Percentiles rank a stretch among this genome's conserved stretches.
Conservation (phyloP, 768 basidiomycete genomes). For the Termitomyces sp. region DNA sequence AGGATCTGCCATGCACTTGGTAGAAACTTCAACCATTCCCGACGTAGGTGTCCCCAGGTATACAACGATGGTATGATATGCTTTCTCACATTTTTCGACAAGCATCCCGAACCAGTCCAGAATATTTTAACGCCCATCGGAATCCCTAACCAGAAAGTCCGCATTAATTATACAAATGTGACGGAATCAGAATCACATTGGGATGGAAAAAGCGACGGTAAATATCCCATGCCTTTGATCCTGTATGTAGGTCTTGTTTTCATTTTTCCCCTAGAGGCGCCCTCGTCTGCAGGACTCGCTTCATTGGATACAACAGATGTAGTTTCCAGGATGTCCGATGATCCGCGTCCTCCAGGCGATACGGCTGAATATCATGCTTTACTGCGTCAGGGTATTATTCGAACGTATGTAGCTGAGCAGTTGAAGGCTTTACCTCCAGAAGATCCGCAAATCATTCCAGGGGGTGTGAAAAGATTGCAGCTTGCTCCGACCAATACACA, state of each 20-base stretch:
- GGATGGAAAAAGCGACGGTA: constrained; percentile 37
- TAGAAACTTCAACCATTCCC: constrained; percentile 27
- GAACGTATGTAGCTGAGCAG: not conserved
- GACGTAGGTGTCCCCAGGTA: constrained; percentile 30
- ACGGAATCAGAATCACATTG: constrained; percentile 38
- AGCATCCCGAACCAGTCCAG: constrained; percentile 38
- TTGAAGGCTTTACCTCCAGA: not conserved
- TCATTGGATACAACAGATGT: constrained; percentile 5
- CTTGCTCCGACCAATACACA: not conserved
- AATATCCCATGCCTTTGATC: constrained; percentile 1
- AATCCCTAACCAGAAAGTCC: constrained; percentile 18
- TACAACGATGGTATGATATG: constrained; percentile 5
- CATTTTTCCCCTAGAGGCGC: constrained; percentile 22
- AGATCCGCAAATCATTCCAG: not conserved
- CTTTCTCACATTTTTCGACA: constrained; percentile 24
- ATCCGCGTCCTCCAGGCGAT: not conserved
- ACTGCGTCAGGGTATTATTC: not conserved
- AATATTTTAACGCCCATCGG: constrained; percentile 20
- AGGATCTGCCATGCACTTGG: constrained; percentile 42
- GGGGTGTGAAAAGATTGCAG: not conserved
- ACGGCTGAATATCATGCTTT: not conserved
- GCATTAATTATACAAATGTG: constrained; percentile 20
- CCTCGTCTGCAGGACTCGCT: constrained; percentile 28
- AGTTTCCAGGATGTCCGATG: constrained; percentile 4
- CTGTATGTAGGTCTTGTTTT: not conserved